phyloP scores from a whole-genome alignment of 495 filamentous ascomycete species.

The Thozetella sp. region DNA sequence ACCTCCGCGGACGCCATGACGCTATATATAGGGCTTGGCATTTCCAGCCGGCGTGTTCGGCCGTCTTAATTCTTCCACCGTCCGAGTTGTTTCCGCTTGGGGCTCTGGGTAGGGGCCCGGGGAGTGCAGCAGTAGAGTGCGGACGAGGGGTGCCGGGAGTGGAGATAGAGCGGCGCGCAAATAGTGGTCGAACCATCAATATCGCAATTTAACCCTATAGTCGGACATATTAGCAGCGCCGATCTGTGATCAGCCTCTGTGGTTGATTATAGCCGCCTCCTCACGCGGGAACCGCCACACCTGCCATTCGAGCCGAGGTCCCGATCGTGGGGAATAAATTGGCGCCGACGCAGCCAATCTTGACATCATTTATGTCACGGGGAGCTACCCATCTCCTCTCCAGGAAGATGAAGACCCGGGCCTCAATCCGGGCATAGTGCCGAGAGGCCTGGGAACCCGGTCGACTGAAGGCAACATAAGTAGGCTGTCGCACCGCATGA shows the following conservation, averaged over 20 bases:
- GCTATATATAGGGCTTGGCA: background rate
- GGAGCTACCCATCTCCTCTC: too few relatives aligned
- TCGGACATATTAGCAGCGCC: background rate
- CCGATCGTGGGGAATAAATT: background rate
- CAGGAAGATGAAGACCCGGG: too few relatives aligned
- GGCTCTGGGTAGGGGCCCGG: background rate
- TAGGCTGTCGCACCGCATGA: too few relatives aligned
- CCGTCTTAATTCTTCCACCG: background rate
- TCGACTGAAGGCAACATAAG: too few relatives aligned
- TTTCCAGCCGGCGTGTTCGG: background rate
- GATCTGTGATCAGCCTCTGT: background rate
- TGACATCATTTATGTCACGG: too few relatives aligned
- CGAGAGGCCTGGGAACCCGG: too few relatives aligned
- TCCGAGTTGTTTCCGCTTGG: background rate
- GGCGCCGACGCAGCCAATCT: too few relatives aligned
- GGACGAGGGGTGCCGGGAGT: background rate
- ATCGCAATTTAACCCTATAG: background rate
- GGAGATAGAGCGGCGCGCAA: background rate
- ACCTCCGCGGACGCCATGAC: background rate
- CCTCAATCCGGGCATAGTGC: too few relatives aligned
- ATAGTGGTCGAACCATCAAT: slow-evolving; percentile 1
- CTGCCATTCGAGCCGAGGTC: background rate
- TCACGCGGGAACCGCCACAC: background rate
- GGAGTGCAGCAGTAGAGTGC: background rate
- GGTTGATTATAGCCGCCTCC: background rate